These are phyloP conservation scores for Camellia japonica DNA, from an alignment of 148 eudicot genomes.

Conservation along the genomic window DNA sequence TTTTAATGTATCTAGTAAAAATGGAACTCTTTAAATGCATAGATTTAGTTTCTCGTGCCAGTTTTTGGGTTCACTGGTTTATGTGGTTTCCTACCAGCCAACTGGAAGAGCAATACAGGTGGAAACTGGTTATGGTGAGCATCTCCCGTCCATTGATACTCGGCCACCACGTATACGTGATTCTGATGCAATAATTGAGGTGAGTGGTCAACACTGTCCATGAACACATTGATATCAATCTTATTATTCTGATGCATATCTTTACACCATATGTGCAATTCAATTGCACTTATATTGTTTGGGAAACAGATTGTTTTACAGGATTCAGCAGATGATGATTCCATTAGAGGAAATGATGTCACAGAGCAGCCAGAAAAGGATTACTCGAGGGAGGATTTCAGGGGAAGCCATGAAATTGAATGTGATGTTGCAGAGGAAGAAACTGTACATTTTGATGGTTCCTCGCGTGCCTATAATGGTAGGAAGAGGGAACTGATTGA, in stretches of 20 bases:
- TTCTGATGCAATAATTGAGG: slow-evolving; percentile 86
- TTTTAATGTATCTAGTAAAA: not conserved
- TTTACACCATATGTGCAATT: not conserved
- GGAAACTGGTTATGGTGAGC: slow-evolving; percentile 79
- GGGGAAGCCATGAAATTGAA: slow-evolving; percentile 30
- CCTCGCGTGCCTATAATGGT: slow-evolving; percentile 23
- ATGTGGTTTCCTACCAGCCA: slow-evolving; percentile 42
- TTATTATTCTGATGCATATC: not conserved
- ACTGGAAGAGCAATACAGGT: slow-evolving; percentile 87
- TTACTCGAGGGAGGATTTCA: slow-evolving; percentile 20
- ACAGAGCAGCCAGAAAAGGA: slow-evolving; percentile 33
- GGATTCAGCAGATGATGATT: slow-evolving; percentile 33
- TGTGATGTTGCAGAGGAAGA: slow-evolving; percentile 26
- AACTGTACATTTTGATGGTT: slow-evolving; percentile 16
- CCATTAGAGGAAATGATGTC: slow-evolving; percentile 25
- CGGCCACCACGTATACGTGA: slow-evolving; percentile 85
- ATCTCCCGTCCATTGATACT: slow-evolving; percentile 81
- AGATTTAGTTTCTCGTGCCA: not conserved
- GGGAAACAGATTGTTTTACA: slow-evolving; percentile 48
- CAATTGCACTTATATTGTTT: slow-evolving; percentile 16
- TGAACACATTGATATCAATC: not conserved
- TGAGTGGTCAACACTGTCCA: slow-evolving; percentile 18
- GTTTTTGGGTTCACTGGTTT: slow-evolving; percentile 12
- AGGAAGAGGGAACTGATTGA: slow-evolving; percentile 26
- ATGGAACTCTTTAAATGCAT: not conserved